Evolutionary conservation across 805 yeast species (phyloP).

Genomic region (Wickerhamomyces queroliae): DNA sequence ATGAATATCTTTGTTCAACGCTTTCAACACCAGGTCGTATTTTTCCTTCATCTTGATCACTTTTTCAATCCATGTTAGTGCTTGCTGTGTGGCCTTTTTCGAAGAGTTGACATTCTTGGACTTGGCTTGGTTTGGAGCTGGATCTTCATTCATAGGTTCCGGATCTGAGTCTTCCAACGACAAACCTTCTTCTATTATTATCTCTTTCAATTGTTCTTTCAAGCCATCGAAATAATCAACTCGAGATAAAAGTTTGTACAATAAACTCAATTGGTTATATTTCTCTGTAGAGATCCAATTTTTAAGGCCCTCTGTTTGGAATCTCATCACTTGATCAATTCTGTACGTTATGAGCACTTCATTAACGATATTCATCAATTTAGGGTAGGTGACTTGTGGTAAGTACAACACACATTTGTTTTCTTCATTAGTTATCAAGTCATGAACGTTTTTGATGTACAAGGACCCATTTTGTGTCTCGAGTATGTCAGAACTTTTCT

Average conservation of each 20-base stretch:
- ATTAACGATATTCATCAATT: slow-evolving; percentile 50
- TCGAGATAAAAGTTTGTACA: slow-evolving; percentile 45
- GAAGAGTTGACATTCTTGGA: slow-evolving; percentile 11
- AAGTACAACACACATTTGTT: slow-evolving; percentile 46
- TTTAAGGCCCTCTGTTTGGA: slow-evolving; percentile 50
- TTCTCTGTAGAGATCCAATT: slow-evolving; percentile 48
- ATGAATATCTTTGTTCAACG: slow-evolving; percentile 39
- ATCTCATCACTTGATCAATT: slow-evolving; percentile 46
- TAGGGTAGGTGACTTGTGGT: slow-evolving; percentile 48
- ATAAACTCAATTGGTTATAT: slow-evolving; percentile 35
- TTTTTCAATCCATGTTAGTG: slow-evolving; percentile 62
- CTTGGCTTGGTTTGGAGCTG: not conserved
- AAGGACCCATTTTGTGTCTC: slow-evolving; percentile 42
- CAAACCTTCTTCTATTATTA: slow-evolving; percentile 42
- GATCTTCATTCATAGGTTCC: slow-evolving; percentile 19
- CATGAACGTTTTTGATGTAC: slow-evolving; percentile 46
- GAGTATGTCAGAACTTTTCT: slow-evolving; percentile 39
- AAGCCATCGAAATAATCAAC: slow-evolving; percentile 52
- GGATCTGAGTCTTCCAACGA: slow-evolving; percentile 9
- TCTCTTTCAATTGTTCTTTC: slow-evolving; percentile 38
- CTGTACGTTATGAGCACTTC: slow-evolving; percentile 51
- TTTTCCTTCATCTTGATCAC: slow-evolving; percentile 47
- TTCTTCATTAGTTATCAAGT: slow-evolving; percentile 59
- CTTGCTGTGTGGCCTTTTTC: slow-evolving; percentile 35
- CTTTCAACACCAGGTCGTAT: slow-evolving; percentile 40